Percentiles rank a stretch among this genome's conserved stretches.
phyloP scores from a whole-genome alignment of 805 yeast genomes.

The Metschnikowia drakensbergensis region DNA sequence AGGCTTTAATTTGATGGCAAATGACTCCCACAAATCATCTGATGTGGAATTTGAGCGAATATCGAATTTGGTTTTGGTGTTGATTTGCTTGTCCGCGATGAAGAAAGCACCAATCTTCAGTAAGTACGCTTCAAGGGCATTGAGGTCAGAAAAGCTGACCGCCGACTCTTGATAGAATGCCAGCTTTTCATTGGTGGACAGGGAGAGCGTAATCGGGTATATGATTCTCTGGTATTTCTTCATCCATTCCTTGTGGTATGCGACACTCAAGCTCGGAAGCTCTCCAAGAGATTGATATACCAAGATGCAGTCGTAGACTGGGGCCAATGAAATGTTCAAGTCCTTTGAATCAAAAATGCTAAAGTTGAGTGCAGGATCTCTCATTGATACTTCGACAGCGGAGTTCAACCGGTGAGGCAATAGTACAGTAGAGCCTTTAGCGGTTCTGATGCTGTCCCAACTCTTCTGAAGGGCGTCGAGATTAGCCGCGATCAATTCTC shows the following conservation, averaged over 20 bases:
- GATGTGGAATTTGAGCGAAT: constrained; percentile 60
- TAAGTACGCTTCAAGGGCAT: constrained; percentile 51
- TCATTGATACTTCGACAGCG: constrained; percentile 74
- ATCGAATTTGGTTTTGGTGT: constrained; percentile 58
- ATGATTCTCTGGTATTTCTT: constrained; percentile 67
- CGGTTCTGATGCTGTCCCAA: constrained; percentile 52
- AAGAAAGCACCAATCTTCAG: constrained; percentile 70
- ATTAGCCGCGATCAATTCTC: constrained; percentile 52
- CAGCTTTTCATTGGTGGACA: constrained; percentile 24
- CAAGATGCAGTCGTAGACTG: constrained; percentile 76
- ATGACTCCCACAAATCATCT: constrained; percentile 72
- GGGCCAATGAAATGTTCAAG: constrained; percentile 54
- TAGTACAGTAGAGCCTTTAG: constrained; percentile 38
- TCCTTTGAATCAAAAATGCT: constrained; percentile 45
- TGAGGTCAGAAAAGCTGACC: constrained; percentile 27
- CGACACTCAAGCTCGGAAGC: constrained; percentile 53
- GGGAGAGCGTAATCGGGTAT: constrained; percentile 51
- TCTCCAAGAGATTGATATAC: constrained; percentile 76
- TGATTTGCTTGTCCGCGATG: constrained; percentile 66
- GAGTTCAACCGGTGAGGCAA: constrained; percentile 71
- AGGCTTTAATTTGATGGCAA: constrained; percentile 56
- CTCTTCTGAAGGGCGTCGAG: constrained; percentile 52
- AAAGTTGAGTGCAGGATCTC: constrained; percentile 51
- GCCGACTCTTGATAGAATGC: constrained; percentile 28
- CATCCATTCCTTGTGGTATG: constrained; percentile 67